These are phyloP conservation scores for Melastoma candidum DNA, from an alignment of 441 rosid genomes.

Conservation along the genomic window DNA sequence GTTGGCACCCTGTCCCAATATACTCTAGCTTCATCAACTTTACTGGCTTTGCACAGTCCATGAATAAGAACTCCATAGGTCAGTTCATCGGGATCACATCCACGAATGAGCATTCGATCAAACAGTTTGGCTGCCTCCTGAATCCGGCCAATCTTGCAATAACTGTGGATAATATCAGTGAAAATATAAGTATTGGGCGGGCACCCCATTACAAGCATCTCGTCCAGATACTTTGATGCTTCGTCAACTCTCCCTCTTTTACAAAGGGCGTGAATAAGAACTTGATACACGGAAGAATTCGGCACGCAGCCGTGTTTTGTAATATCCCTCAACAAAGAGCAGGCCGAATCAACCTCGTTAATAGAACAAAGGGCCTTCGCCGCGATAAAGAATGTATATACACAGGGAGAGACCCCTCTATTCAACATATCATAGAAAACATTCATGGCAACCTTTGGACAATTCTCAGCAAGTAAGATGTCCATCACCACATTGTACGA, in stretches of 20 bases:
- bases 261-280: slow-evolving; percentile 62
- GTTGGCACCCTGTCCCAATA: slow-evolving; percentile 34
- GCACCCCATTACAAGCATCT: slow-evolving; percentile 84
- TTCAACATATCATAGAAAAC: slow-evolving; percentile 77
- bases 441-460: slow-evolving; percentile 55
- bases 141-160: slow-evolving; percentile 33
- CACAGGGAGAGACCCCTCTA: slow-evolving; percentile 52
- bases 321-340: slow-evolving; percentile 66
- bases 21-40: slow-evolving; percentile 59
- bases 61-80: slow-evolving; percentile 65
- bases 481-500: slow-evolving; percentile 64
- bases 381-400: slow-evolving; percentile 60
- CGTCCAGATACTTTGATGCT: slow-evolving; percentile 58
- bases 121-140: slow-evolving; percentile 37
- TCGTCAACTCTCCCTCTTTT: slow-evolving; percentile 56
- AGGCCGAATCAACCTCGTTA: slow-evolving; percentile 67
- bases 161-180: slow-evolving; percentile 56
- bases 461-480: slow-evolving; percentile 41
- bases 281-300: slow-evolving; percentile 60
- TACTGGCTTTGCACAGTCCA: slow-evolving; percentile 49
- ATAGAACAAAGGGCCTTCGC: slow-evolving; percentile 65
- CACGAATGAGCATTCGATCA: slow-evolving; percentile 64
- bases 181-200: slow-evolving; percentile 70
- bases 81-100: slow-evolving; percentile 48
- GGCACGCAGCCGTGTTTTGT: slow-evolving; percentile 79